Evolutionary conservation across 2,329 filamentous ascomycete genomes (phyloP).

Genomic region (Fusarium sp.): DNA sequence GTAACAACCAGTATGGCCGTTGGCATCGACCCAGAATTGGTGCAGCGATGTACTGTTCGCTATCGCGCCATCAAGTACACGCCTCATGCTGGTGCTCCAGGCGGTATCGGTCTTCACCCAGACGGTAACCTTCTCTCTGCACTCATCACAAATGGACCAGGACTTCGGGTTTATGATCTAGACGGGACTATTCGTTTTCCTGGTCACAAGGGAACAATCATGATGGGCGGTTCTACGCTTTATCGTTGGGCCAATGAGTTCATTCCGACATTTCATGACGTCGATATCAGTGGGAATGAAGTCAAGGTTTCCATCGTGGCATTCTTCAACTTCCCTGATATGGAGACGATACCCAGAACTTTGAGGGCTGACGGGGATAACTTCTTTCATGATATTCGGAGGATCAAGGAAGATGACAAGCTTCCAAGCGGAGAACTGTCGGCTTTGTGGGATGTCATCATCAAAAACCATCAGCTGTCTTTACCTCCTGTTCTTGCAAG

Average conservation of each 20-base stretch:
- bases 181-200: background rate
- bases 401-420: conserved; percentile 10
- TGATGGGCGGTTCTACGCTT: conserved; percentile 25
- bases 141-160: conserved; percentile 9
- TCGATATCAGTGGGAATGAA: conserved; percentile 11
- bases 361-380: rapidly evolving
- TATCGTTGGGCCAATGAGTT: conserved; percentile 24
- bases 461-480: background rate
- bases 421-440: conserved; percentile 1
- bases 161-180: conserved; percentile 5
- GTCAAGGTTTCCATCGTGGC: conserved; percentile 25
- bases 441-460: background rate
- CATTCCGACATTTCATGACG: background rate
- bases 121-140: conserved; percentile 2
- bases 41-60: conserved; percentile 8
- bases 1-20: conserved; percentile 1
- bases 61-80: conserved; percentile 16
- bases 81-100: background rate
- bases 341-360: conserved; percentile 6
- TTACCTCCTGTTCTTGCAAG: background rate
- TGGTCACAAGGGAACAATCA: background rate
- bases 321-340: conserved; percentile 28
- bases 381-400: conserved; percentile 3
- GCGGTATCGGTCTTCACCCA: conserved; percentile 17
- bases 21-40: conserved; percentile 1